Percentiles rank a stretch among this genome's conserved stretches.
Evolutionary conservation across 2,329 filamentous ascomycete genomes (phyloP).

Genomic region (Arthrinium puccinioides): DNA sequence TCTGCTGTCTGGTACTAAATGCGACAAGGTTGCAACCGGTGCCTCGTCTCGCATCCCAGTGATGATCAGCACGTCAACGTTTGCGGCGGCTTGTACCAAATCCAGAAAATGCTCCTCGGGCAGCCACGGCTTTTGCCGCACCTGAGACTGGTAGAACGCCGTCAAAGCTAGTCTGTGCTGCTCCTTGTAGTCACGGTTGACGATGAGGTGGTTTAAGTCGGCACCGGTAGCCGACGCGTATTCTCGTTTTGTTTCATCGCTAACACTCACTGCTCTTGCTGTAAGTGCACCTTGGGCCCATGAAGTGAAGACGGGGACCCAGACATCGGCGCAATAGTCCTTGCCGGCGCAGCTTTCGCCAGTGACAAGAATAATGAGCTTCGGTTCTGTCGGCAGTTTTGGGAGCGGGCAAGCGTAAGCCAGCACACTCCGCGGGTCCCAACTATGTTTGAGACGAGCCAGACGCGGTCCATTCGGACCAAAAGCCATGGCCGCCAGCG

Average conservation of each 20-base stretch:
- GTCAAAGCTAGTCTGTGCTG: constrained; percentile 46
- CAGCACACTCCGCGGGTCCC: constrained; percentile 45
- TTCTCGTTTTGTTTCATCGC: constrained; percentile 48
- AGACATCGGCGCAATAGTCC: constrained; percentile 49
- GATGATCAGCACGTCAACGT: constrained; percentile 49
- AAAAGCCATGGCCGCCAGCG: constrained; percentile 27
- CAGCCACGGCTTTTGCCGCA: constrained; percentile 33
- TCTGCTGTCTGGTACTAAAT: constrained; percentile 40
- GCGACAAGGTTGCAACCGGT: constrained; percentile 38
- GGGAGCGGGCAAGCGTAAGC: constrained; percentile 48
- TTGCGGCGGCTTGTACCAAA: constrained; percentile 30
- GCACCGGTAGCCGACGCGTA: constrained; percentile 44
- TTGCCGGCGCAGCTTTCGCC: constrained; percentile 50
- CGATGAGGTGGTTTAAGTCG: constrained; percentile 38
- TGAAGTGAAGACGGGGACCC: constrained; percentile 39
- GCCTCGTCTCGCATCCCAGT: constrained; percentile 57
- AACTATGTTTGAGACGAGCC: constrained; percentile 37
- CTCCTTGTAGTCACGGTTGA: constrained; percentile 55
- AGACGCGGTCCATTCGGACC: constrained; percentile 34
- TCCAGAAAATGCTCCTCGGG: constrained; percentile 43
- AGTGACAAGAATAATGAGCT: constrained; percentile 50
- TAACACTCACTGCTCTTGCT: constrained; percentile 45
- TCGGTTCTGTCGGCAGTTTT: constrained; percentile 24
- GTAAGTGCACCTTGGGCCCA: constrained; percentile 17
- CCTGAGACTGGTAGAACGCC: constrained; percentile 40